phyloP scores from a whole-genome alignment of 148 eudicot genomes.

The Selenicereus undatus region DNA sequence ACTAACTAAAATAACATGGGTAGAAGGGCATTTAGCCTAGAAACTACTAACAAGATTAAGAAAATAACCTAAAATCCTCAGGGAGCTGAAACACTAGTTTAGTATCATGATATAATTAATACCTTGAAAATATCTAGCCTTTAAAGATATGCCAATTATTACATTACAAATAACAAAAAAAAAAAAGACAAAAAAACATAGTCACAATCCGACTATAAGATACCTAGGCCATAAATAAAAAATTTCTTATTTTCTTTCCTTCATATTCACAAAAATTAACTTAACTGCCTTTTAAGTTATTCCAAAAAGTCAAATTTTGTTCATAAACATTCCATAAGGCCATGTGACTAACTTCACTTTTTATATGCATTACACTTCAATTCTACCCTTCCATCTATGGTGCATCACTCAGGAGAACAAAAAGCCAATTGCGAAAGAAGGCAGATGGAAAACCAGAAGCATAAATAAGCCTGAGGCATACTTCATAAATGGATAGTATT shows the following conservation, averaged over 20 bases:
- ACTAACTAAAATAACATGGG: neutral
- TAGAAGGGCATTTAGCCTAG: neutral
- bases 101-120: neutral
- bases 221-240: neutral
- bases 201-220: neutral
- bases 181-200: no score
- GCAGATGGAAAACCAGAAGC: neutral
- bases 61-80: neutral
- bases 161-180: neutral
- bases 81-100: no score
- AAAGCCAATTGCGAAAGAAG: neutral
- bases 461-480: slow-evolving; percentile 25
- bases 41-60: neutral
- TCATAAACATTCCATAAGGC: neutral
- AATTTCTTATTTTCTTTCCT: neutral
- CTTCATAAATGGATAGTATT: slow-evolving; percentile 84
- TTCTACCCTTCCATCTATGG: neutral
- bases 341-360: neutral
- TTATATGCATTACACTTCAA: neutral
- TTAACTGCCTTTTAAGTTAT: neutral
- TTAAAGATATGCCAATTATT: no score
- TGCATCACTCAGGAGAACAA: neutral
- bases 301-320: neutral
- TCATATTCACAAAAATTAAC: neutral
- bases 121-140: neutral